A percentile compares a stretch with the other conserved stretches of the same genome.
Conservation (phyloP, 257 asterid species). For the Jacaranda copaia region DNA sequence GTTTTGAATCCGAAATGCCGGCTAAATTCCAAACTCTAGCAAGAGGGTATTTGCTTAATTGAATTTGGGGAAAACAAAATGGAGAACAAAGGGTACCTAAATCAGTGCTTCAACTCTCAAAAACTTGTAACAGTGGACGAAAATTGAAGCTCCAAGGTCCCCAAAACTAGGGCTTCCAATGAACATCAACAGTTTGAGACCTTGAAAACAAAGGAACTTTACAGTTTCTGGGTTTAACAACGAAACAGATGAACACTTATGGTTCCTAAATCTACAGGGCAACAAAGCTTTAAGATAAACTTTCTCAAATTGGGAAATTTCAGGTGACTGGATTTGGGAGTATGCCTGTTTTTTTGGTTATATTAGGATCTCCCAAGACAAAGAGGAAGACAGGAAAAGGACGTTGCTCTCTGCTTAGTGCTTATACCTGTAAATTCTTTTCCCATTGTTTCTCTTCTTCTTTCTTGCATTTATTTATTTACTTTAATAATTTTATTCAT, state of each 20-base stretch:
- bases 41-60: constrained; percentile 2
- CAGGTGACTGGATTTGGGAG: constrained; percentile 22
- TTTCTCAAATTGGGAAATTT: not conserved
- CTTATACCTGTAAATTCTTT: constrained; percentile 37
- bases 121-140: constrained; percentile 8
- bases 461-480: not conserved
- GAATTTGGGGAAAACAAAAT: constrained; percentile 29
- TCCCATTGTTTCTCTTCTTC: constrained; percentile 5
- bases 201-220: not conserved
- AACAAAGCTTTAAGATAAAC: constrained; percentile 10
- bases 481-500: not conserved
- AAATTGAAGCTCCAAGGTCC: constrained; percentile 17
- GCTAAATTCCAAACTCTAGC: constrained; percentile 5
- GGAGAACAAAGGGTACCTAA: constrained; percentile 28
- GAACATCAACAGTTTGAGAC: constrained; percentile 21
- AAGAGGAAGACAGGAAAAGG: constrained; percentile 29
- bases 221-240: constrained; percentile 9
- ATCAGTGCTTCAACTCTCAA: constrained; percentile 22
- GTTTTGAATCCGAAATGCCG: constrained; percentile 36
- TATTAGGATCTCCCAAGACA: constrained; percentile 50
- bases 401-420: constrained; percentile 34
- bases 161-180: constrained; percentile 29
- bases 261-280: constrained; percentile 26
- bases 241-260: not conserved
- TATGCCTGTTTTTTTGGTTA: constrained; percentile 33